A percentile compares a stretch with the other conserved stretches of the same genome.
These are phyloP conservation scores for Salvia splendens DNA, from an alignment of 257 asterid species.

Conservation along the genomic window DNA sequence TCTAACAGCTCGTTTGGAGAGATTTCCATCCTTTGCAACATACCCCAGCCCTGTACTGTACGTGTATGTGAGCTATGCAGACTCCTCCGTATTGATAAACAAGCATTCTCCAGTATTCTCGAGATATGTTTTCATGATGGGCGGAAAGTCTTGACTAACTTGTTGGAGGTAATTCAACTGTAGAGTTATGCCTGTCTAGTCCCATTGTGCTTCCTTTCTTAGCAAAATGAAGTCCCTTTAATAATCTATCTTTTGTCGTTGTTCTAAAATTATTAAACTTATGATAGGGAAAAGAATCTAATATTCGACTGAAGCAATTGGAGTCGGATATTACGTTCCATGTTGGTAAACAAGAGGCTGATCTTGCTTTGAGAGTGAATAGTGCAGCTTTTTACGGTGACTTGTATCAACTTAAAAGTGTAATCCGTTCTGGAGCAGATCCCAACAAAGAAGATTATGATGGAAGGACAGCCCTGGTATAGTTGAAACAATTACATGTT, in stretches of 20 bases:
- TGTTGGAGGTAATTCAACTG: conserved; percentile 66
- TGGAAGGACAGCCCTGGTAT: conserved; percentile 86
- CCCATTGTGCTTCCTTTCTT: background rate
- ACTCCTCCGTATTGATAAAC: conserved; percentile 85
- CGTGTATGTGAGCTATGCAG: conserved; percentile 82
- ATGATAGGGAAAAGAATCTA: conserved; percentile 69
- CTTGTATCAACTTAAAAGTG: conserved; percentile 66
- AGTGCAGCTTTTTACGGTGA: conserved; percentile 83
- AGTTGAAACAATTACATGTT: conserved; percentile 11
- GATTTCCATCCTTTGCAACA: conserved; percentile 79
- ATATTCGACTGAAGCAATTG: conserved; percentile 66
- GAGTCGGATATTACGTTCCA: conserved; percentile 76
- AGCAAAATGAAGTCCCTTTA: background rate
- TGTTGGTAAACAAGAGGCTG: conserved; percentile 83
- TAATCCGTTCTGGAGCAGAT: conserved; percentile 90
- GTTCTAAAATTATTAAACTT: background rate
- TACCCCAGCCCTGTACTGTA: conserved; percentile 96
- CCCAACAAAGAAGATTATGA: conserved; percentile 82
- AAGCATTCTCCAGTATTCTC: conserved; percentile 75
- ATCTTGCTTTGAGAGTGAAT: conserved; percentile 84
- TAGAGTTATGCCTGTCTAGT: background rate
- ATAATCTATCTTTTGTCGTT: too few species aligned
- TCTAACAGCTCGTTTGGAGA: conserved; percentile 72
- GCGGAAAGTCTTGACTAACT: conserved; percentile 71
- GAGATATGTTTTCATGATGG: conserved; percentile 90